Percentiles rank a stretch among this genome's conserved stretches.
phyloP scores from a whole-genome alignment of 768 basidiomycete genomes.

The Chalciporus piperatus region DNA sequence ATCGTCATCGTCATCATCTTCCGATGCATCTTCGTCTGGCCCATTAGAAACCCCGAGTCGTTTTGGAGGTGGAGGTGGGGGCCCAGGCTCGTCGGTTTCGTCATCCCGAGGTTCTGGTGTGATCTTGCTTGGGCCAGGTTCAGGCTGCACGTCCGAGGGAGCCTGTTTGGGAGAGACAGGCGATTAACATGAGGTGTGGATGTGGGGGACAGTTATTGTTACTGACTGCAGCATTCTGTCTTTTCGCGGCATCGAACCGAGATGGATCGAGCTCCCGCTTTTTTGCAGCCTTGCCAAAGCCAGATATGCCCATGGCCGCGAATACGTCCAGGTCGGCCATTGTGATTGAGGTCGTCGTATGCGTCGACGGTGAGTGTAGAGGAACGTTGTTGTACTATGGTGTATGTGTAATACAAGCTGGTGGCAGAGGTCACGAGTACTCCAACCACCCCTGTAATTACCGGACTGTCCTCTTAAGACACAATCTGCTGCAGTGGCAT shows the following conservation, averaged over 20 bases:
- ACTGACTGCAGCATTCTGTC: conserved; percentile 39
- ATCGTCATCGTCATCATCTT: conserved; percentile 24
- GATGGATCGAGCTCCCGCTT: conserved; percentile 69
- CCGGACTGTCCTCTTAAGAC: too few species aligned
- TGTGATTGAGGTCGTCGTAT: conserved; percentile 8
- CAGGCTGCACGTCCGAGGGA: background rate
- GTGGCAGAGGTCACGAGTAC: conserved; percentile 21
- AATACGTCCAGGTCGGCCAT: conserved; percentile 69
- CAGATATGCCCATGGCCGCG: conserved; percentile 79
- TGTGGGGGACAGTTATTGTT: conserved; percentile 1
- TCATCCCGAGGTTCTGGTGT: conserved; percentile 15
- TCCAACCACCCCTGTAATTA: conserved; percentile 20
- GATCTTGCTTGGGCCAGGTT: conserved; percentile 16
- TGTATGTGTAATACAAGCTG: too few species aligned
- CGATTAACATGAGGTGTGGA: conserved; percentile 23
- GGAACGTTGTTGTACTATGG: background rate
- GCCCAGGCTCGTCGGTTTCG: conserved; percentile 19
- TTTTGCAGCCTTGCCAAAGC: conserved; percentile 74
- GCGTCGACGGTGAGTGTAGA: background rate
- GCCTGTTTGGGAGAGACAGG: conserved; percentile 5
- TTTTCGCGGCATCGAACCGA: conserved; percentile 76
- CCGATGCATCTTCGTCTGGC: conserved; percentile 21
- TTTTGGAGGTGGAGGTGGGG: background rate
- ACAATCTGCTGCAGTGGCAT: too few species aligned
- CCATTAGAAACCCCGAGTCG: conserved; percentile 9